Evolutionary conservation across 2,329 filamentous ascomycete genomes (phyloP), one percentile per base, ranked within the genome.

Genomic region (Fusarium phyllophilum): DNA sequence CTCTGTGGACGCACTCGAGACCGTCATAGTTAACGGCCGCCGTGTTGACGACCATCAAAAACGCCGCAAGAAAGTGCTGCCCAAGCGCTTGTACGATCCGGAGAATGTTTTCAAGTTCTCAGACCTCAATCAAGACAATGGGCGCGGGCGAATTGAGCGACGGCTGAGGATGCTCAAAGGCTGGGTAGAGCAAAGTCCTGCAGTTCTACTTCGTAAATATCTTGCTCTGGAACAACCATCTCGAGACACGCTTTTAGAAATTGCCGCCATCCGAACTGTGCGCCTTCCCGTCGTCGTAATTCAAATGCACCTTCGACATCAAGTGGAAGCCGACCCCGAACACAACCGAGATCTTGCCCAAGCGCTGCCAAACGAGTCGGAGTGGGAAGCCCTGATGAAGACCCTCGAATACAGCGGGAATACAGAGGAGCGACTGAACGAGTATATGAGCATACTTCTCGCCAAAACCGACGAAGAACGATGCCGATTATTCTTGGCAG

Each of bases 231-330:
- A 67, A 26, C 46, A 42, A 22, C 66, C 66, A 38, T 26, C 52
- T 45, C 26, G 68, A 36, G 54, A 60, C 10, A 41, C 73, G 49
- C 72, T 62, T 22, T 78, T 52, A 55, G 66, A 64, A 62, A 63
- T 41, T 58, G 79, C 81, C 11, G 48, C 42, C 46, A 70, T 74
- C 26, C 80, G 81, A 34, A 79, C 70, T 48, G 63, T 66, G 29
- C 75, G 80, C 29, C 68, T 82, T 15, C 74, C 79, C 11, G 68
- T 82, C 13, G 57, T 83, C n/a, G 66, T 83, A 34, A 68, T 83
- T 45, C 81, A 83, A 46, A 77, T 79, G 73, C 56, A 78, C 29
- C 69, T 83, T 45, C 78, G 78, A 62, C 72, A 71, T 45, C 71
- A 77, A 41, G 70, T 67, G 22, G 62, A 51, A 13, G 70, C 69